Percentiles rank a stretch among this genome's conserved stretches.
These are phyloP conservation scores for Alternaria sp. DNA, from an alignment of 2,329 filamentous ascomycete genomes.

Conservation along the genomic window DNA sequence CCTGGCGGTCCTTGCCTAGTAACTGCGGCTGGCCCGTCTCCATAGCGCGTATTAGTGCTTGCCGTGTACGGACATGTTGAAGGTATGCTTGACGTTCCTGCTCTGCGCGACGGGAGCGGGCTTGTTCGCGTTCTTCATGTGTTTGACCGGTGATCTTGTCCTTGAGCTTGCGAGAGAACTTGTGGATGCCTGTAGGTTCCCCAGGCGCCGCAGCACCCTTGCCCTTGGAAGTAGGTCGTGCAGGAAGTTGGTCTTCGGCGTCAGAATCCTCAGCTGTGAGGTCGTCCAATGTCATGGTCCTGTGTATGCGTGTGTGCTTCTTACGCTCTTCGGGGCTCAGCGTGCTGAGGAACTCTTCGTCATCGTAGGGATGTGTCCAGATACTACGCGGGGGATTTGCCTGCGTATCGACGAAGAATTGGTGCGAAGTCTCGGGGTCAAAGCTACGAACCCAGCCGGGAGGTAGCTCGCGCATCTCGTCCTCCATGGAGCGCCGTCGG, in stretches of 20 bases:
- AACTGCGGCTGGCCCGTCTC: conserved; percentile 65
- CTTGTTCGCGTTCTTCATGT: conserved; percentile 62
- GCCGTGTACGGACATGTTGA: conserved; percentile 60
- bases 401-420: conserved; percentile 70
- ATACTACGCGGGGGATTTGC: conserved; percentile 64
- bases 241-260: conserved; percentile 39
- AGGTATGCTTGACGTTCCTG: conserved; percentile 63
- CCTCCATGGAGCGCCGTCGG: conserved; percentile 67
- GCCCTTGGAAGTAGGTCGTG: conserved; percentile 18
- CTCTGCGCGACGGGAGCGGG: conserved; percentile 58
- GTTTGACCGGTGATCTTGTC: conserved; percentile 66
- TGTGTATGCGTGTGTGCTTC: conserved; percentile 53
- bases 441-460: conserved; percentile 66
- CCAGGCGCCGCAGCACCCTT: conserved; percentile 14
- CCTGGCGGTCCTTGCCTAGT: conserved; percentile 62
- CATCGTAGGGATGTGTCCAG: conserved; percentile 70
- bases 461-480: conserved; percentile 64
- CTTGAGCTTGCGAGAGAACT: conserved; percentile 66
- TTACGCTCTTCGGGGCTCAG: conserved; percentile 61
- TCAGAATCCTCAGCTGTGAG: conserved; percentile 56
- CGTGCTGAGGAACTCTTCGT: conserved; percentile 61
- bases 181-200: conserved; percentile 50
- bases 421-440: conserved; percentile 63
- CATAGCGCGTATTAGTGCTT: conserved; percentile 61
- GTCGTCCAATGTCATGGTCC: conserved; percentile 53